phyloP scores from a whole-genome alignment of 352 stramenopile species.

The Globisporangium spinosum region DNA sequence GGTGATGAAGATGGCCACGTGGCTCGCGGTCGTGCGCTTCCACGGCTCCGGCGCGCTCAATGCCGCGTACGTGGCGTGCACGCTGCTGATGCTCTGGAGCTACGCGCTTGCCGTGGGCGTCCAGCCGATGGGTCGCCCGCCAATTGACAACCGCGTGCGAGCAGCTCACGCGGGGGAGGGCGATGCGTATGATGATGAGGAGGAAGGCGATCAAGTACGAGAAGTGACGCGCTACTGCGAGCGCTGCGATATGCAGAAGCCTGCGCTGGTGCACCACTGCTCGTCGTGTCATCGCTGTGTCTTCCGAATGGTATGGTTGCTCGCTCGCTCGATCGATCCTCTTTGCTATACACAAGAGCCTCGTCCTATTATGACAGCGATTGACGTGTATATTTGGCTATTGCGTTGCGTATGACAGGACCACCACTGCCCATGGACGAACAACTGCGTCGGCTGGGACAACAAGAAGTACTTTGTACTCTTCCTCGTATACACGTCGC shows the following conservation, averaged over 20 bases:
- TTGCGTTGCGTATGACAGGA: slow-evolving; percentile 27
- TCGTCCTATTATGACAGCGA: no score
- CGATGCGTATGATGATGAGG: slow-evolving; percentile 7
- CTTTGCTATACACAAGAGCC: neutral
- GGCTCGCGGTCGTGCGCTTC: slow-evolving; percentile 36
- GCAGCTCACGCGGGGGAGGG: slow-evolving; percentile 5
- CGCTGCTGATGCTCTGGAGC: slow-evolving; percentile 74
- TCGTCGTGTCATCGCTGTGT: slow-evolving; percentile 70
- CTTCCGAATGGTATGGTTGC: slow-evolving; percentile 54
- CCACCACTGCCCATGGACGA: slow-evolving; percentile 83
- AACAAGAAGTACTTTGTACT: slow-evolving; percentile 87
- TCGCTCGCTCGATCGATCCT: neutral
- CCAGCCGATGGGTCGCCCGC: slow-evolving; percentile 18
- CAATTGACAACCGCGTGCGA: slow-evolving; percentile 17
- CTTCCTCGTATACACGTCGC: slow-evolving; percentile 71
- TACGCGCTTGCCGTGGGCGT: slow-evolving; percentile 50
- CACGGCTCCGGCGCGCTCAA: slow-evolving; percentile 27
- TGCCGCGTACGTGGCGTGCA: slow-evolving; percentile 33
- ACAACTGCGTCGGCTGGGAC: slow-evolving; percentile 80
- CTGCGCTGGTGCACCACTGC: slow-evolving; percentile 66
- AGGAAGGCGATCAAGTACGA: slow-evolving; percentile 13
- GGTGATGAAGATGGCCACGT: slow-evolving; percentile 55
- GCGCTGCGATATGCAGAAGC: slow-evolving; percentile 65
- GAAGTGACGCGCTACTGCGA: slow-evolving; percentile 63
- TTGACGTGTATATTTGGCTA: neutral